These are phyloP conservation scores for Phytopythium mirpurense DNA, from an alignment of 352 stramenopile species.

Conservation along the genomic window DNA sequence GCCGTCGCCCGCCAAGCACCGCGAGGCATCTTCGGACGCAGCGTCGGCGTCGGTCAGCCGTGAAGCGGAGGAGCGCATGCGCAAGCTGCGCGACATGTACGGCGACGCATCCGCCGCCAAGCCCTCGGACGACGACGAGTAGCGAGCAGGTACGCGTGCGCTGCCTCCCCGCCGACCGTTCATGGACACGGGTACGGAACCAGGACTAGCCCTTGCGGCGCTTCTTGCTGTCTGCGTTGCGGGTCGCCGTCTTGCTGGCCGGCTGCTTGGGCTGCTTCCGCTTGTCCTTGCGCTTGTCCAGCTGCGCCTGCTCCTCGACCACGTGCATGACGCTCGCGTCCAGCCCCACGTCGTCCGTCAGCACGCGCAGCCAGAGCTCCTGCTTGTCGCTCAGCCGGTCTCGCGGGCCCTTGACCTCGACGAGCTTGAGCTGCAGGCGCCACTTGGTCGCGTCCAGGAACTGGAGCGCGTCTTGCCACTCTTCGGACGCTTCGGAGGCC, in stretches of 20 bases:
- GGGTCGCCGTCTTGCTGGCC: not conserved
- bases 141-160: not conserved
- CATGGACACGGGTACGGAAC: too few species aligned
- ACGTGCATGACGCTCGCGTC: slow-evolving; percentile 66
- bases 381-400: slow-evolving; percentile 84
- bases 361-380: slow-evolving; percentile 63
- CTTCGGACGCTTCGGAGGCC: not conserved
- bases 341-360: slow-evolving; percentile 52
- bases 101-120: slow-evolving; percentile 62
- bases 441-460: slow-evolving; percentile 11
- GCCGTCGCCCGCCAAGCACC: slow-evolving; percentile 17
- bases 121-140: slow-evolving; percentile 3
- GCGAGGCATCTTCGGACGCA: slow-evolving; percentile 2
- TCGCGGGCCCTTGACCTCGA: slow-evolving; percentile 85
- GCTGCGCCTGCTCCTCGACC: slow-evolving; percentile 53
- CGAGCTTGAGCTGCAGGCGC: slow-evolving; percentile 42
- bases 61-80: slow-evolving; percentile 58
- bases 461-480: slow-evolving; percentile 13
- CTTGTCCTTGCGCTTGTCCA: slow-evolving; percentile 26
- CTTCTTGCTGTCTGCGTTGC: slow-evolving; percentile 2
- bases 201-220: not conserved
- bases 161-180: too few species aligned
- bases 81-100: slow-evolving; percentile 72
- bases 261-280: slow-evolving; percentile 2
- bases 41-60: slow-evolving; percentile 6